Percentiles rank a stretch among this genome's conserved stretches.
These are phyloP conservation scores for Ramichloridium luteum DNA, from an alignment of 2,329 filamentous ascomycete genomes.

Conservation along the genomic window DNA sequence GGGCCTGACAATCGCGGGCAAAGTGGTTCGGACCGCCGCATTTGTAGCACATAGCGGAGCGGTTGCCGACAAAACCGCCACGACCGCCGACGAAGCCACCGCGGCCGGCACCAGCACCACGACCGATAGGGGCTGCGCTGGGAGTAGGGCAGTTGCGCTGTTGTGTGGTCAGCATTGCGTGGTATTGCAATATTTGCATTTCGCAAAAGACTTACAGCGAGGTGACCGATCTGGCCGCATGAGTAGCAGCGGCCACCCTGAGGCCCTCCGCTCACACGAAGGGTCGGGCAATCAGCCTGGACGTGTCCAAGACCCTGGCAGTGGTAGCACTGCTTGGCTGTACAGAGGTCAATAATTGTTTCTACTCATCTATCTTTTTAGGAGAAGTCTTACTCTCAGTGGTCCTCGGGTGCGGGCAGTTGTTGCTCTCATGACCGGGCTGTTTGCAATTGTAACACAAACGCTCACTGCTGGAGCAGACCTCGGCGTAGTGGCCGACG, in stretches of 20 bases:
- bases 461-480: conserved; percentile 94
- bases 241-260: conserved; percentile 80
- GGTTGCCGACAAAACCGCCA: conserved; percentile 58
- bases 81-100: conserved; percentile 68
- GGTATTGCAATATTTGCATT: not conserved
- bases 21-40: conserved; percentile 89
- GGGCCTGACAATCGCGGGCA: conserved; percentile 93
- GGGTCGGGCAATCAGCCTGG: conserved; percentile 95
- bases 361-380: too few relatives aligned
- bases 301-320: conserved; percentile 97
- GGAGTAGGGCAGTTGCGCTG: conserved; percentile 76
- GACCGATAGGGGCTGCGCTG: conserved; percentile 42
- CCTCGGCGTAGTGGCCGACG: conserved; percentile 54
- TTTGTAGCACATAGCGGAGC: conserved; percentile 56
- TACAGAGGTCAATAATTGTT: too few relatives aligned
- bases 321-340: conserved; percentile 98
- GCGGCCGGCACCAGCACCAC: conserved; percentile 47
- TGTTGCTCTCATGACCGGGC: conserved; percentile 93
- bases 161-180: conserved; percentile 8
- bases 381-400: conserved; percentile 66
- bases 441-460: conserved; percentile 99
- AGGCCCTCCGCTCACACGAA: conserved; percentile 72
- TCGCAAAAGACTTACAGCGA: conserved; percentile 53
- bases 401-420: conserved; percentile 89
- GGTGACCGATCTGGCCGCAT: conserved; percentile 83